phyloP scores from a whole-genome alignment of 257 asterid genomes.

The Euphrasia confusa region DNA sequence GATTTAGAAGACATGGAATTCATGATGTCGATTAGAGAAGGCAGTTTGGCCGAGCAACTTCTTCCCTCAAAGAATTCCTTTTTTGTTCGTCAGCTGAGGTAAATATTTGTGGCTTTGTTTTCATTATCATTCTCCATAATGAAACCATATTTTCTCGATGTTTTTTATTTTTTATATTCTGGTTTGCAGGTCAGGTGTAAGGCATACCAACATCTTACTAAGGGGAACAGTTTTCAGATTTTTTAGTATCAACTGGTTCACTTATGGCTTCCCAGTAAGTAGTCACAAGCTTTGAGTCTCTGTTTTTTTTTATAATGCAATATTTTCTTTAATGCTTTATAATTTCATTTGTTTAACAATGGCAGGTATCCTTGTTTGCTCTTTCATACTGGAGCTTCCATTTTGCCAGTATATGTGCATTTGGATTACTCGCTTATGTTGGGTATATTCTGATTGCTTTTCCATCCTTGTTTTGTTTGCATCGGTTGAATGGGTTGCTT shows the following conservation, averaged over 20 bases:
- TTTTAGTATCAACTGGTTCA: constrained; percentile 96
- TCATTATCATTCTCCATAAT: constrained; percentile 7
- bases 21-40: constrained; percentile 84
- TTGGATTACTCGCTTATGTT: constrained; percentile 88
- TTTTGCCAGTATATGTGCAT: constrained; percentile 97
- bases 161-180: constrained; percentile 13
- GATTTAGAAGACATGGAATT: constrained; percentile 95
- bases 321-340: constrained; percentile 17
- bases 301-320: not conserved
- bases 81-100: constrained; percentile 89
- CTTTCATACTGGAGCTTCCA: constrained; percentile 98
- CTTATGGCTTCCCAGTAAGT: constrained; percentile 96
- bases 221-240: constrained; percentile 77
- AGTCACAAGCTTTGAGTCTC: constrained; percentile 18
- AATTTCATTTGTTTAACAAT: constrained; percentile 37
- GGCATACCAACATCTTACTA: constrained; percentile 88
- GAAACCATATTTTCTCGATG: not conserved
- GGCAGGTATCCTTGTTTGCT: constrained; percentile 87
- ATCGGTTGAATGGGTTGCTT: constrained; percentile 85
- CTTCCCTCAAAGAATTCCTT: constrained; percentile 82
- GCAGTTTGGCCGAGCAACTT: constrained; percentile 85
- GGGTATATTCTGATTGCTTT: constrained; percentile 83
- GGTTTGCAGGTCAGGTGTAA: constrained; percentile 81
- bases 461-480: constrained; percentile 90
- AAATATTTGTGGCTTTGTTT: constrained; percentile 17